Percentiles rank a stretch among this genome's conserved stretches.
Evolutionary conservation across 768 basidiomycete genomes (phyloP).

Genomic region (Boletus barrowsii): DNA sequence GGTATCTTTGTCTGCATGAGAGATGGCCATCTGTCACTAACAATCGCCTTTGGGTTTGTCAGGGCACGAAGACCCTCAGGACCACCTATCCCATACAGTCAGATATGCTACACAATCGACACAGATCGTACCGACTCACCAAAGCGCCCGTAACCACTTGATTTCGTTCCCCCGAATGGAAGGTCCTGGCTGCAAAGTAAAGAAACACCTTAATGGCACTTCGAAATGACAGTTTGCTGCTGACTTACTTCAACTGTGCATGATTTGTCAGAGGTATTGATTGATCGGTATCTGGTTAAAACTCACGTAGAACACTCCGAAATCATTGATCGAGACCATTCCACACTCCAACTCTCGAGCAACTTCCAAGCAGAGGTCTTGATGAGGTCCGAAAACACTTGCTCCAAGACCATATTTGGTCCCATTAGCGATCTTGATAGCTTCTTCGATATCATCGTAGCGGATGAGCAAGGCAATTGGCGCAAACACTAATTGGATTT

Average conservation of each 20-base stretch:
- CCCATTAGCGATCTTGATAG: constrained; percentile 82
- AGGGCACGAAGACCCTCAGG: constrained; percentile 89
- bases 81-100: constrained; percentile 53
- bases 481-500: constrained; percentile 75
- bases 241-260: constrained; percentile 61
- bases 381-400: constrained; percentile 89
- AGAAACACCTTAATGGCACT: neutral
- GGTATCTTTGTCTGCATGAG: constrained; percentile 85
- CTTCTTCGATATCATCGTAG: constrained; percentile 82
- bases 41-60: constrained; percentile 85
- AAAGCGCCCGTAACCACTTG: constrained; percentile 91
- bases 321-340: constrained; percentile 98
- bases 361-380: constrained; percentile 72
- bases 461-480: constrained; percentile 86
- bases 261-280: constrained; percentile 14
- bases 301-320: constrained; percentile 81
- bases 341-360: constrained; percentile 85
- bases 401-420: constrained; percentile 91
- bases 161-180: constrained; percentile 93
- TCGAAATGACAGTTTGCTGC: constrained; percentile 6
- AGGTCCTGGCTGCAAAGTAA: constrained; percentile 66
- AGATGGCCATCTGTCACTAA: constrained; percentile 82
- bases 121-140: constrained; percentile 42
- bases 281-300: neutral
- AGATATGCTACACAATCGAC: constrained; percentile 6